Evolutionary conservation across 805 yeast genomes (phyloP), one percentile per base, ranked within the genome.

Genomic region (Kuraishia piskuri): DNA sequence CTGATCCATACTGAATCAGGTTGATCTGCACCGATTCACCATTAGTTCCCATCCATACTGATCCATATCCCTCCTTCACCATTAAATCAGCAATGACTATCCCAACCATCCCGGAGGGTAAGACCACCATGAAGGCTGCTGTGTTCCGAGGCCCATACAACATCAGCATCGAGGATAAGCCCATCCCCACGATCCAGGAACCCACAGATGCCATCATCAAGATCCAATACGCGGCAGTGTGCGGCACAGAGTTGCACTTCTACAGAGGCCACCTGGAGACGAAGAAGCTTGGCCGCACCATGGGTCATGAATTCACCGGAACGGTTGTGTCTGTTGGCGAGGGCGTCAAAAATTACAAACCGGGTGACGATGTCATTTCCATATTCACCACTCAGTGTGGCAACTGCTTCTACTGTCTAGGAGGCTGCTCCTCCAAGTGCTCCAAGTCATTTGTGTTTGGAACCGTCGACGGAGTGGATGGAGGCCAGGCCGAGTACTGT

Each of bases 401-500:
- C 1, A 64, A 68, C 25, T 82, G 86, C 61, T 81, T 79, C 77
- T 80, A 77, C 57, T 82, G 87, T 61, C 59, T 69, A 52, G 74
- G 76, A 52, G 84, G 84, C 1, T 68, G 73, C 52, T 72, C 83
- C 10, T 80, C 83, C 1, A 77, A 78, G 50, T 82, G 88, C 63
- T 75, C 72, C 24, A 67, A 70, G 22, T 75, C 83, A 49, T 76
- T 72, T 59, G 81, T 83, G 14, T 82, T 82, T 64, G 87, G 87
- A 2, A 79, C 82, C 49, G 22, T 22, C 10, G 64, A 73, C 31
- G 79, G 78, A 0, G 65, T 81, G 20, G 78, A 80, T 55, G 87
- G 86, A 1, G 85, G 80, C 1, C 86, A 82, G 59, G 85, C 86
- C 1, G 84, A 82, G 61, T 82, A 74, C 58, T 80, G 80, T 17